Evolutionary conservation across 75 land plant genomes (phyloP), one percentile per base, ranked within the genome.

Genomic region (Picea glauca): DNA sequence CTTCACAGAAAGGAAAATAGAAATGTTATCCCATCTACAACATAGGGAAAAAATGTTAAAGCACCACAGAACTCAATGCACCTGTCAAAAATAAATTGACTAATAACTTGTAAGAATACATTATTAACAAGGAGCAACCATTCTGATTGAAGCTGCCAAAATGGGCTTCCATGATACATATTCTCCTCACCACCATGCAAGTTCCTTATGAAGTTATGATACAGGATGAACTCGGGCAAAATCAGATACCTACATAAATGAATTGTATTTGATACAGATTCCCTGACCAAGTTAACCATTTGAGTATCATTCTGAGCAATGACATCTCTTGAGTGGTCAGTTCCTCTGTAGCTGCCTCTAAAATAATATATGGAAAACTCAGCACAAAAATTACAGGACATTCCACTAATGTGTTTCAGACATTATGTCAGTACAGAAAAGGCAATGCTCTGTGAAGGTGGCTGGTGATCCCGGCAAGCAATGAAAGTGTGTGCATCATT

Each of bases 401-500:
- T 50, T 50, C 56, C 56, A 50, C 56, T 11, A 50, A 50, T 50
- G 11, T 50, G 56, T 50, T 50, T 50, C 56, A 9, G 12, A 43
- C 50, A 38, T 67, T 64, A 81, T 35, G 4, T 60, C 7, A 58
- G 18, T 73, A 81, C 81, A 77, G 83, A 58, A 54, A 56, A 81
- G 50, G 84, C 77, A 40, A 83, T 81, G 61, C 46, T 35, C 35
- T 75, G 60, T 43, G 77, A 57, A 43, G 84, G 84, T 57, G 84
- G 23, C 58, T 83, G 83, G 67, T 74, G 77, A 17, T 83, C 77
- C 58, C 77, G 60, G 31, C 76, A 58, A 58, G 84, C 84, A 11
- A 83, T 60, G 60, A 83, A 83, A 13, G 84, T 83, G 40, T 75
- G 46, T 23, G 77, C 64, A 81, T 65, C 65, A 63, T 83, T 83